Conservation (phyloP, 345 rosid species). For the Hirschfeldia incana region DNA sequence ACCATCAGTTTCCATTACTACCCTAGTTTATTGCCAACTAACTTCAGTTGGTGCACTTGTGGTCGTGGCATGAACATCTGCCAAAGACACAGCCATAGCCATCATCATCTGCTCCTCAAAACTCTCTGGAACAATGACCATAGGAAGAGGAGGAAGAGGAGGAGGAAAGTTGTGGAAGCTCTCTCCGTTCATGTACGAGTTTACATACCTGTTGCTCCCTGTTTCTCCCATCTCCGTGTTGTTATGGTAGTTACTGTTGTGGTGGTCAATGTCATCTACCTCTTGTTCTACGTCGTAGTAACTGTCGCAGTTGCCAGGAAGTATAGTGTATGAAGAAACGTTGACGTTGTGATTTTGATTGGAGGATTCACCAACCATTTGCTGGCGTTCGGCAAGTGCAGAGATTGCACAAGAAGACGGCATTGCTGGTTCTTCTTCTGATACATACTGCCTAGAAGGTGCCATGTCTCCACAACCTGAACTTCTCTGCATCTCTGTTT, state of each 20-base stretch:
- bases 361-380: constrained; percentile 61
- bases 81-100: constrained; percentile 90
- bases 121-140: constrained; percentile 65
- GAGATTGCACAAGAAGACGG: constrained; percentile 81
- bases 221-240: constrained; percentile 55
- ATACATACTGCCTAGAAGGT: constrained; percentile 53
- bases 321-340: constrained; percentile 46
- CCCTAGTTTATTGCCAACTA: constrained; percentile 62
- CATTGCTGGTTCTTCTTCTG: constrained; percentile 50
- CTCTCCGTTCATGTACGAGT: constrained; percentile 55
- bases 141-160: constrained; percentile 46
- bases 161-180: constrained; percentile 42
- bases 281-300: constrained; percentile 52
- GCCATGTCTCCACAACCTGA: constrained; percentile 41
- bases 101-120: constrained; percentile 98
- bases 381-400: constrained; percentile 88
- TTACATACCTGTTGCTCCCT: constrained; percentile 70
- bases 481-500: constrained; percentile 55
- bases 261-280: constrained; percentile 41
- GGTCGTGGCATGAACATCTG: constrained; percentile 70
- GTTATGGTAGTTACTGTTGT: constrained; percentile 31
- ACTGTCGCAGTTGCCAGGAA: constrained; percentile 51
- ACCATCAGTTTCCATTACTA: constrained; percentile 22
- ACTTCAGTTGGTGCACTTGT: constrained; percentile 52
- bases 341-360: constrained; percentile 41